Conservation (phyloP, 495 filamentous ascomycete genomes). For the Elaphomyces granulatus region DNA sequence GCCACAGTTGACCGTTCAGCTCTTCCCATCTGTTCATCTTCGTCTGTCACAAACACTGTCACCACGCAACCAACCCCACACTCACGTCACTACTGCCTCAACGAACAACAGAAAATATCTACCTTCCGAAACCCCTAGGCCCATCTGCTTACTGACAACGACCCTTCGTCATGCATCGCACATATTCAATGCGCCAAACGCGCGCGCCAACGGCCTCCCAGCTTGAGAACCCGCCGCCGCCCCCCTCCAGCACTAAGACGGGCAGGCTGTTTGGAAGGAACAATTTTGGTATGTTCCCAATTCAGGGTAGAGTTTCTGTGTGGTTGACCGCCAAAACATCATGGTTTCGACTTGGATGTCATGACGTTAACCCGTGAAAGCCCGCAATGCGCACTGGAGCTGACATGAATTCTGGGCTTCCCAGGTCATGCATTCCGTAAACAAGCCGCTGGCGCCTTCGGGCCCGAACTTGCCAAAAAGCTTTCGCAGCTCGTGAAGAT, state of each 20-base stretch:
- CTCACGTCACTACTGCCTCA: not conserved
- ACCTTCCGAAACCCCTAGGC: too few species aligned
- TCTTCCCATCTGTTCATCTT: too few species aligned
- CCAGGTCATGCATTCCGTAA: conserved; percentile 88
- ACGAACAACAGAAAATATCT: not conserved
- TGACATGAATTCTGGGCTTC: not conserved
- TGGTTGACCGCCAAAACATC: not conserved
- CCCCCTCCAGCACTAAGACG: conserved; percentile 78
- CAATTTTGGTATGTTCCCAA: conserved; percentile 84
- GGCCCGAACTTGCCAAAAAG: conserved; percentile 94
- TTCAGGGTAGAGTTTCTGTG: too few species aligned
- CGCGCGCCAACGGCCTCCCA: conserved; percentile 85
- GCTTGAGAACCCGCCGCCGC: conserved; percentile 84
- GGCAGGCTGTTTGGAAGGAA: conserved; percentile 73
- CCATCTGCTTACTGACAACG: conserved; percentile 1
- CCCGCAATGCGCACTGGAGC: too few species aligned
- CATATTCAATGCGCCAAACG: conserved; percentile 96
- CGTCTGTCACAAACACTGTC: too few species aligned
- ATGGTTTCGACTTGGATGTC: not conserved
- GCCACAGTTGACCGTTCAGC: too few species aligned
- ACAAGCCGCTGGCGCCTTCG: conserved; percentile 82
- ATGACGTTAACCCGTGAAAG: not conserved
- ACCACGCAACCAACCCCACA: too few species aligned
- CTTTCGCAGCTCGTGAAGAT: conserved; percentile 96
- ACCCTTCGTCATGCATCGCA: conserved; percentile 65